Evolutionary conservation across 345 rosid species (phyloP), one percentile per base, ranked within the genome.

Genomic region (Salix dunnii): DNA sequence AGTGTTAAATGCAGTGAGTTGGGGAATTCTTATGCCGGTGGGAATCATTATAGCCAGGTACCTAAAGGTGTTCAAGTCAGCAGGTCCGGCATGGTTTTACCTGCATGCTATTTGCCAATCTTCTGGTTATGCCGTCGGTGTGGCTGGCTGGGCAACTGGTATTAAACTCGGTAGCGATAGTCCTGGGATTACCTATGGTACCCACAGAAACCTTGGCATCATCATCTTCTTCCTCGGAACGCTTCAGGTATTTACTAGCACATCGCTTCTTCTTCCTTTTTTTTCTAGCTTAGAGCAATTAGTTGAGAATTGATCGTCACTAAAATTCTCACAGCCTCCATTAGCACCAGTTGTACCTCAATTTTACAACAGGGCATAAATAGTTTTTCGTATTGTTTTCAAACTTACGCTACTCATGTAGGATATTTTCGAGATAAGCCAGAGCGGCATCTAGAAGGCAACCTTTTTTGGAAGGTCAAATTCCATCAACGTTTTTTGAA

Each of bases 81-180:
- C 93, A 9, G 87, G 87, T 38, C 97, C 99, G 10, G 90, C 96
- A 0, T 95, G 99, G 99, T 95, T 93, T 79, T 93, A 91, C 77
- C 90, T 95, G 12, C 99, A 95, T 71, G 83, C 82, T 0, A 88
- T 84, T 13, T 88, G 90, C 82, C 99, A 95, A 83, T 72, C 85
- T 63, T 91, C 94, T 0, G 99, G 91, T 71, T 95, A 93, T 33
- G 73, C 68, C 0, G 79, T 95, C 18, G 99, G 99, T 1, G 90
- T 93, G 8, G 88, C 94, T 2, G 99, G 99, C 2, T 95, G 92
- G 92, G 94, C 84, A 10, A 95, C 99, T 0, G 98, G 99, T 48
- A 76, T 90, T 67, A 87, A 79, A 84, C 98, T 93, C 21, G 97
- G 96, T 16, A 87, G 85, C 2, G 94, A 87, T 16, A 81, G 85